Evolutionary conservation across 768 basidiomycete species (phyloP).

Genomic region (Kockovaella imperatae): DNA sequence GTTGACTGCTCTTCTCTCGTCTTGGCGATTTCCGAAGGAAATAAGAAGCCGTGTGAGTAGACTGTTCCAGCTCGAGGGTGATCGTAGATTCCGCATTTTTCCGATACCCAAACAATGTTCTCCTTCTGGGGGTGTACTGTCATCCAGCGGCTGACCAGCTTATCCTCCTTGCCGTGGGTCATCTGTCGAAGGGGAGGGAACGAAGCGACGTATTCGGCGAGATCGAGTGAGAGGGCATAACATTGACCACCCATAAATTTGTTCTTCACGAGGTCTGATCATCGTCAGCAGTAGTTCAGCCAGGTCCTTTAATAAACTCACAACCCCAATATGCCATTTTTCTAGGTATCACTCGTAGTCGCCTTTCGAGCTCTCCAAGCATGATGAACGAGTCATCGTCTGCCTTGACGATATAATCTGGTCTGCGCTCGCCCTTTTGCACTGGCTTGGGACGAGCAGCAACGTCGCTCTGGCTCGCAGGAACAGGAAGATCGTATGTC

Average conservation of each 20-base stretch:
- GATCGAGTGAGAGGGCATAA: constrained; percentile 79
- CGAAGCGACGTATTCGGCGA: constrained; percentile 78
- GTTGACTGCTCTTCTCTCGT: constrained; percentile 50
- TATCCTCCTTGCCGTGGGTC: constrained; percentile 80
- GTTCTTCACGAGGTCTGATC: constrained; percentile 65
- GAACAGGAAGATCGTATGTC: not conserved
- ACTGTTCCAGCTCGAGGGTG: constrained; percentile 91
- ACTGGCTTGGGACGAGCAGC: constrained; percentile 43
- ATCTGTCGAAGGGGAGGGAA: constrained; percentile 61
- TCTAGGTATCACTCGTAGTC: constrained; percentile 69
- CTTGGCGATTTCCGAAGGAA: constrained; percentile 75
- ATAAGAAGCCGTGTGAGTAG: constrained; percentile 90
- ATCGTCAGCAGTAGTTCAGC: not conserved
- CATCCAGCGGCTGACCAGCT: constrained; percentile 85
- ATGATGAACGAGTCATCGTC: constrained; percentile 95
- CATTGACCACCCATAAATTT: constrained; percentile 92
- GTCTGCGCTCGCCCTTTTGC: constrained; percentile 54
- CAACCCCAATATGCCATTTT: constrained; percentile 45
- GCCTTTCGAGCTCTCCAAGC: constrained; percentile 86
- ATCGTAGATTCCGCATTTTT: constrained; percentile 96
- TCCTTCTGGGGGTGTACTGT: constrained; percentile 60
- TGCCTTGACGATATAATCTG: constrained; percentile 86
- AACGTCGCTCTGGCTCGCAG: not conserved
- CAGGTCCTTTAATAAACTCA: constrained; percentile 17
- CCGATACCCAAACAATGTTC: constrained; percentile 79